Evolutionary conservation across 2,329 filamentous ascomycete genomes (phyloP).

Genomic region (Fusarium papillatum): DNA sequence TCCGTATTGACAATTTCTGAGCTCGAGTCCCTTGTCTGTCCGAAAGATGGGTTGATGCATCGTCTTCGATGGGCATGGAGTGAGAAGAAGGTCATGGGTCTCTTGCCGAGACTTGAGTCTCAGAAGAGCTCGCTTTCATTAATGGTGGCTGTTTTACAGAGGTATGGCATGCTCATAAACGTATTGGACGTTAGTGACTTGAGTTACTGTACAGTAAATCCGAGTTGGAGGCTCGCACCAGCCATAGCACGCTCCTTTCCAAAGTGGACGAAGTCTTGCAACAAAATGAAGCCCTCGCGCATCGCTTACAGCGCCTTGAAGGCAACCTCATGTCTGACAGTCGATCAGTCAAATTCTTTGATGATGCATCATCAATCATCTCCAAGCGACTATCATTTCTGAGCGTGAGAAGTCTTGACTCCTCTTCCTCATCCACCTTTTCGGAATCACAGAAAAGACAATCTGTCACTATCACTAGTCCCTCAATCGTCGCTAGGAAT

Average conservation of each 20-base stretch:
- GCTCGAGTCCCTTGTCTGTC: constrained; percentile 7
- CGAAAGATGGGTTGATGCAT: constrained; percentile 7
- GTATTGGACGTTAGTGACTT: neutral
- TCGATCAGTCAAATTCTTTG: constrained; percentile 9
- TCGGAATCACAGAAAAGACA: neutral
- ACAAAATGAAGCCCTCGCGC: constrained; percentile 1
- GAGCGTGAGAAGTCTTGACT: neutral
- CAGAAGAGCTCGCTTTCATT: constrained; percentile 10
- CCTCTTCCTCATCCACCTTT: neutral
- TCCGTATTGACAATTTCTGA: constrained; percentile 13
- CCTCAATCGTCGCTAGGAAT: neutral
- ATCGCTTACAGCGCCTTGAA: constrained; percentile 2
- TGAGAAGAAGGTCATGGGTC: constrained; percentile 2
- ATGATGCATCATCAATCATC: constrained; percentile 10
- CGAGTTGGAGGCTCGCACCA: neutral
- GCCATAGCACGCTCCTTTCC: neutral
- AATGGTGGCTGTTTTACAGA: constrained; percentile 12
- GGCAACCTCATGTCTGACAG: neutral
- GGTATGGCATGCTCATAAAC: neutral
- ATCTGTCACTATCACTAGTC: neutral
- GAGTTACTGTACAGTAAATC: neutral
- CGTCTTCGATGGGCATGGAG: constrained; percentile 7
- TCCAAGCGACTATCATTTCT: neutral
- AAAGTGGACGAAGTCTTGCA: constrained; percentile 10
- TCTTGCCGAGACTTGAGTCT: constrained; percentile 4